phyloP scores from a whole-genome alignment of 2,329 filamentous ascomycete genomes.

The Paecilomyces niveus region DNA sequence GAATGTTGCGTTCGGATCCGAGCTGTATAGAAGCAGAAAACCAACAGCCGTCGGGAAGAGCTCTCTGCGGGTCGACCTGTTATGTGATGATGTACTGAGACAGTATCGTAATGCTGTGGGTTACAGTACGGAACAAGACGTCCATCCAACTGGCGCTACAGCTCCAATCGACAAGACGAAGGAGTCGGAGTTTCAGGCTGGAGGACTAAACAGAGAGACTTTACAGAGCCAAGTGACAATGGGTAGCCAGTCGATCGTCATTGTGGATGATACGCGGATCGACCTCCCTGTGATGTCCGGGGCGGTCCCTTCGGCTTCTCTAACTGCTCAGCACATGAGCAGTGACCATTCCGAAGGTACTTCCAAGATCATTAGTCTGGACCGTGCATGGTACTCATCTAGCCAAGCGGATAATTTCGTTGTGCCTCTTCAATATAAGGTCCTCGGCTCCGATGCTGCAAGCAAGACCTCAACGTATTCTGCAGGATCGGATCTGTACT shows the following conservation, averaged over 20 bases:
- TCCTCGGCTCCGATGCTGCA: constrained; percentile 7
- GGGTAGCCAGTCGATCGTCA: constrained; percentile 86
- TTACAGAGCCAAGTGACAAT: constrained; percentile 55
- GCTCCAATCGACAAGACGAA: constrained; percentile 4
- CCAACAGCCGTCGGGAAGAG: constrained; percentile 28
- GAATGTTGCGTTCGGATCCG: constrained; percentile 39
- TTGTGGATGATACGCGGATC: constrained; percentile 60
- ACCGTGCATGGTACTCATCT: constrained; percentile 1
- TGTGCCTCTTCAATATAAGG: constrained; percentile 23
- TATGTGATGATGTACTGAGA: constrained; percentile 71
- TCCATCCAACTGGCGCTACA: constrained; percentile 7
- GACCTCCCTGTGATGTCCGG: constrained; percentile 34
- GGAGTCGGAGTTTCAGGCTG: constrained; percentile 3
- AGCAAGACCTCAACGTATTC: constrained; percentile 7
- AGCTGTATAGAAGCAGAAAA: constrained; percentile 36
- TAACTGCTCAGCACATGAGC: constrained; percentile 3
- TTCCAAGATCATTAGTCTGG: neutral
- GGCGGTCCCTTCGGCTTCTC: constrained; percentile 15
- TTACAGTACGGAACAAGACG: constrained; percentile 46
- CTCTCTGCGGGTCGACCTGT: constrained; percentile 67
- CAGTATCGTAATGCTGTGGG: constrained; percentile 71
- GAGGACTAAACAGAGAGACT: constrained; percentile 26
- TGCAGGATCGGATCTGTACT: constrained; percentile 9
- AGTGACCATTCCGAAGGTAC: constrained; percentile 1
- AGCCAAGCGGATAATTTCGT: constrained; percentile 16